A percentile compares a stretch with the other conserved stretches of the same genome.
These are phyloP conservation scores for Eudorina sp. DNA, from an alignment of 139 green algal species.

Conservation along the genomic window DNA sequence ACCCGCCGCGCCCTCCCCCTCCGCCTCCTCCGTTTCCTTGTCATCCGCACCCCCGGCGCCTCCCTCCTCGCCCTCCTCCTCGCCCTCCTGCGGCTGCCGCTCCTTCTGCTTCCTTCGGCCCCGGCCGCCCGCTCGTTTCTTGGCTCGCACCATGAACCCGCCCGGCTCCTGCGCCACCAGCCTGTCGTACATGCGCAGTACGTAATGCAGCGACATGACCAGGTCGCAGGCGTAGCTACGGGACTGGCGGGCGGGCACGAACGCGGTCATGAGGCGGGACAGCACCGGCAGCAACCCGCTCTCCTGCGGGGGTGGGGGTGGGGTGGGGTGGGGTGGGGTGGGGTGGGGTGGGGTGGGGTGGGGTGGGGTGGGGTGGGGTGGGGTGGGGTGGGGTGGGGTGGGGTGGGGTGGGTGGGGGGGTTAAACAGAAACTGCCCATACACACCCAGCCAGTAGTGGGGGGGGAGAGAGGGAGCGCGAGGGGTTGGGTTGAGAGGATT, in stretches of 20 bases:
- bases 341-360: constrained; percentile 8
- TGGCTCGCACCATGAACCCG: constrained; percentile 55
- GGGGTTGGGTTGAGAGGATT: too few relatives aligned
- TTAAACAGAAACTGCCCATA: too few relatives aligned
- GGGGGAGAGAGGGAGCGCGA: too few relatives aligned
- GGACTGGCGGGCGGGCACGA: constrained; percentile 70
- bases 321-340: neutral
- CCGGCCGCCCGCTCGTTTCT: constrained; percentile 15
- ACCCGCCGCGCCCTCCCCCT: neutral
- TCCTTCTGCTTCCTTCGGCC: neutral
- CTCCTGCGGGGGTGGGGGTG: constrained; percentile 48
- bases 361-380: neutral
- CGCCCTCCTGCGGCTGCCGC: constrained; percentile 22
- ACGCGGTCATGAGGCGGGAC: constrained; percentile 68
- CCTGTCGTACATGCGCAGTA: constrained; percentile 79
- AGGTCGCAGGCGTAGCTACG: constrained; percentile 72
- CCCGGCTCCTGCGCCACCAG: constrained; percentile 52
- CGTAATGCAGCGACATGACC: constrained; percentile 73
- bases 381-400: neutral
- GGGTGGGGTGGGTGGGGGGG: neutral
- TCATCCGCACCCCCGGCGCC: constrained; percentile 22
- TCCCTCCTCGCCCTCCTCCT: constrained; percentile 21
- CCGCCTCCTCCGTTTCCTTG: constrained; percentile 30
- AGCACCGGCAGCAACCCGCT: constrained; percentile 84
- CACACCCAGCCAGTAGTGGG: too few relatives aligned